phyloP scores from a whole-genome alignment of 495 filamentous ascomycete genomes.

The Neurospora tetraspora region DNA sequence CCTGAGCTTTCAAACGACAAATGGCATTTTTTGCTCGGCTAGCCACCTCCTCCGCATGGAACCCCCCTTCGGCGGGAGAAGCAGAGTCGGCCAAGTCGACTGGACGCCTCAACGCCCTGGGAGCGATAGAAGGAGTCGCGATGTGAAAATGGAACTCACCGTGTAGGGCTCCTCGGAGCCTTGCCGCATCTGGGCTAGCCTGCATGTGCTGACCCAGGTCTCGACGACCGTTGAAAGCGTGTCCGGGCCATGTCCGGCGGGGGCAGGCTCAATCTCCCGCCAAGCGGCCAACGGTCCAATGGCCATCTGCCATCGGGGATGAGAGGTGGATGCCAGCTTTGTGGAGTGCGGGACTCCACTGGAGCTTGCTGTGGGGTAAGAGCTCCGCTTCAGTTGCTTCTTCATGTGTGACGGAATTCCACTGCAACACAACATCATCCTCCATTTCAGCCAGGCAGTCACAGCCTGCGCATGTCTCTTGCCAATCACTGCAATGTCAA shows the following conservation, averaged over 20 bases:
- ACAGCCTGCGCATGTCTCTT: neutral
- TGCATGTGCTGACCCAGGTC: conserved; percentile 4
- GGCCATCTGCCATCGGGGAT: neutral
- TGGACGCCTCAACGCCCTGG: conserved; percentile 15
- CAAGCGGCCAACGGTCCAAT: neutral
- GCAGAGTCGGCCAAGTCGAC: neutral
- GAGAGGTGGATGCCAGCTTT: neutral
- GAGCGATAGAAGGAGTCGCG: conserved; percentile 1
- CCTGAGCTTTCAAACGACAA: neutral
- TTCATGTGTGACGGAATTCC: conserved; percentile 6
- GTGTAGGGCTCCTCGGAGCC: conserved; percentile 13
- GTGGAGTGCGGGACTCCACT: neutral
- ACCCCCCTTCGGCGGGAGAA: conserved; percentile 4
- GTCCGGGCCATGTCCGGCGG: neutral
- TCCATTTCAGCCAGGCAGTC: neutral
- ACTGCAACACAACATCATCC: neutral
- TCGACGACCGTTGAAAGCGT: conserved; percentile 18
- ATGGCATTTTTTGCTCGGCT: neutral
- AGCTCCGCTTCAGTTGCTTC: neutral
- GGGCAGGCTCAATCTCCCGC: neutral
- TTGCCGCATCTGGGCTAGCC: conserved; percentile 15
- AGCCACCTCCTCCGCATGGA: conserved; percentile 4
- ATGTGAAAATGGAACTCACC: neutral
- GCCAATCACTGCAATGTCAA: no score
- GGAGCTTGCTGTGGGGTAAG: neutral